These are phyloP conservation scores for Hawksworthiomyces lignivorus DNA, from an alignment of 2,329 filamentous ascomycete species.

Conservation along the genomic window DNA sequence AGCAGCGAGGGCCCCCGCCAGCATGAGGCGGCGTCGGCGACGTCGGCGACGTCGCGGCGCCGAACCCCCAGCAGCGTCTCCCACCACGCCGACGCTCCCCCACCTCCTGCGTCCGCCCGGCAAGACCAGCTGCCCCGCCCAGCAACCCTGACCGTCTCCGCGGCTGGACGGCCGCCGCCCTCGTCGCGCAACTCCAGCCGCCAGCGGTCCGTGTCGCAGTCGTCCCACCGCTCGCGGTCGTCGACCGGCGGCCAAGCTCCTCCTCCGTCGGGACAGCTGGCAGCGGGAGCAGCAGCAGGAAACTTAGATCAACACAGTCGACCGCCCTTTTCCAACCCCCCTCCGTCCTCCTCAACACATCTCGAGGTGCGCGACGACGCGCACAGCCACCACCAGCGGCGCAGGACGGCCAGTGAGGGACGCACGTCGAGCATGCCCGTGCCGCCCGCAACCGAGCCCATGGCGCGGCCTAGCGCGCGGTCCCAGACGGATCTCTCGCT, in stretches of 20 bases:
- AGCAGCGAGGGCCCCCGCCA: conserved; percentile 31
- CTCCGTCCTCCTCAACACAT: conserved; percentile 21
- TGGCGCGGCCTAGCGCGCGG: conserved; percentile 44
- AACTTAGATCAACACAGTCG: too few relatives aligned
- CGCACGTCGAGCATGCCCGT: conserved; percentile 46
- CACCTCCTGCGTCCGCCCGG: not conserved
- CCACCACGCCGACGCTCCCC: not conserved
- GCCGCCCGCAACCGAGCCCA: conserved; percentile 28
- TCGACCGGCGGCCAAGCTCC: conserved; percentile 25
- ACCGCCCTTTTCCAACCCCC: conserved; percentile 39
- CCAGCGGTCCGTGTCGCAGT: conserved; percentile 28
- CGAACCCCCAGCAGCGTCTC: conserved; percentile 6
- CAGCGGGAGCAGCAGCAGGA: too few relatives aligned
- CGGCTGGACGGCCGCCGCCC: conserved; percentile 16
- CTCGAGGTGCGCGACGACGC: conserved; percentile 44
- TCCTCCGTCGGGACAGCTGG: conserved; percentile 27
- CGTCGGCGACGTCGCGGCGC: not conserved
- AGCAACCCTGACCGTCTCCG: conserved; percentile 1
- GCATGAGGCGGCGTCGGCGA: not conserved
- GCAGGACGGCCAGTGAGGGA: conserved; percentile 46
- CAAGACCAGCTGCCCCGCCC: not conserved
- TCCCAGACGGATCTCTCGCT: conserved; percentile 58
- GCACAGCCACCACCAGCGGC: conserved; percentile 22
- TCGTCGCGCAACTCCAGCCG: conserved; percentile 22
- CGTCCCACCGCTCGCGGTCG: conserved; percentile 27